Percentiles rank a stretch among this genome's conserved stretches.
phyloP scores from a whole-genome alignment of 2,329 filamentous ascomycete genomes.

The Pestalotiopsis sp. region DNA sequence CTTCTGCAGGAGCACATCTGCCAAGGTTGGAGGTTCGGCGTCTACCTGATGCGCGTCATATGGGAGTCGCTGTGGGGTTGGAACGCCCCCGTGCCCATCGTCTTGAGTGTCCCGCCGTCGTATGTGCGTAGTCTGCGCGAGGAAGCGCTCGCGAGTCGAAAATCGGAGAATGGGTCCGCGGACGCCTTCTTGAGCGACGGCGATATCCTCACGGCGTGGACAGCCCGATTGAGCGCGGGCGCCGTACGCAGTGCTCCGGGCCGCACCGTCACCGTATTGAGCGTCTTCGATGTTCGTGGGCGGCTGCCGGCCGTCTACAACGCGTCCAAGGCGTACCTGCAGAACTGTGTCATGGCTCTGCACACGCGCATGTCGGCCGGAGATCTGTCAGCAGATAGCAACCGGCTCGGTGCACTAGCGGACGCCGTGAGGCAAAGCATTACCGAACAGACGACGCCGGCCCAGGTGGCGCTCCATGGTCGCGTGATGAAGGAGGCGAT shows the following conservation, averaged over 20 bases:
- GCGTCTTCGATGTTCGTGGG: neutral
- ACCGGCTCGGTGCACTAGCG: neutral
- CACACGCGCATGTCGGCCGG: neutral
- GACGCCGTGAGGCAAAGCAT: neutral
- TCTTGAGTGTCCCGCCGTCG: neutral
- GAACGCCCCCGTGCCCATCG: neutral
- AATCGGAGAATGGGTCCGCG: neutral
- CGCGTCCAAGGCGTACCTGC: neutral
- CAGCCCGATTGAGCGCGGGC: neutral
- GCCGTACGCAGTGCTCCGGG: neutral
- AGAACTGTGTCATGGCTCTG: neutral
- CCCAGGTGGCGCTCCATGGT: neutral
- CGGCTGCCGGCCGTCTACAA: neutral
- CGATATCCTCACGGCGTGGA: neutral
- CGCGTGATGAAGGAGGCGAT: neutral
- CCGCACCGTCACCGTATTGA: neutral
- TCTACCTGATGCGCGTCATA: neutral
- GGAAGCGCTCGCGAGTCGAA: neutral
- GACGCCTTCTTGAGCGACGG: neutral
- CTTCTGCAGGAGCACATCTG: neutral
- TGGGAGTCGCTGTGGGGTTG: neutral
- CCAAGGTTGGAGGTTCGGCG: neutral
- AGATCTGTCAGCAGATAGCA: neutral
- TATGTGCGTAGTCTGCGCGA: neutral
- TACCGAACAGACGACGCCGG: neutral